Percentiles rank a stretch among this genome's conserved stretches.
Conservation (phyloP, 2,329 filamentous ascomycete species). For the Apiospora sp. region DNA sequence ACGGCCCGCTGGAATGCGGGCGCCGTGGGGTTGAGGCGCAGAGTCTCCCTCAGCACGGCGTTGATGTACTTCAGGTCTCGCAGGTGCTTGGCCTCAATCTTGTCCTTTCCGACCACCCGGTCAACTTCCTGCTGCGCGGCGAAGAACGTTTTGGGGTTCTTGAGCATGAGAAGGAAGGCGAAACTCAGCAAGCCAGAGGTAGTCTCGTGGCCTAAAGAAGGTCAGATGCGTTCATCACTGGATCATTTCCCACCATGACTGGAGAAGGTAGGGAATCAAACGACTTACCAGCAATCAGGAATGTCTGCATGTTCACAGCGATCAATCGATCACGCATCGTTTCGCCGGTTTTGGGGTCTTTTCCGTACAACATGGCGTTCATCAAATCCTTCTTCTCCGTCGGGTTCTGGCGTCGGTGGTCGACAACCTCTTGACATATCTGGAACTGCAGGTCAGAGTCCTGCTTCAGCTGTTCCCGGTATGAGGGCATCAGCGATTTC, state of each 20-base stretch:
- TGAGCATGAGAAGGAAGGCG: conserved; percentile 69
- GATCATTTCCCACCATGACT: not conserved
- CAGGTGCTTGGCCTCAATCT: conserved; percentile 68
- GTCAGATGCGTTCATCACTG: conserved; percentile 19
- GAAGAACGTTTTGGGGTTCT: conserved; percentile 64
- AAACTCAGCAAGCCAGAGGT: conserved; percentile 73
- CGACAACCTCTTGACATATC: conserved; percentile 53
- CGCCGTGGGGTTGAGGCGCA: conserved; percentile 59
- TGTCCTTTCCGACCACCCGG: conserved; percentile 64
- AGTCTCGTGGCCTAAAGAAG: conserved; percentile 77
- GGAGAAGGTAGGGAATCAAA: not conserved
- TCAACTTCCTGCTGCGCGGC: conserved; percentile 75
- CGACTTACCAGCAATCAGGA: conserved; percentile 54
- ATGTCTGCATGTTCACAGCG: conserved; percentile 61
- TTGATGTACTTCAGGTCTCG: conserved; percentile 71
- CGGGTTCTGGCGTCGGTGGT: conserved; percentile 52
- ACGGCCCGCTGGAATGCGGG: conserved; percentile 48
- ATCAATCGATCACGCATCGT: conserved; percentile 55
- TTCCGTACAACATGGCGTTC: conserved; percentile 59
- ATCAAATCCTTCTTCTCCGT: conserved; percentile 58
- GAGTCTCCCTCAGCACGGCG: conserved; percentile 63
- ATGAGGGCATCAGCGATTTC: conserved; percentile 31
- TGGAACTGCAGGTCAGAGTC: conserved; percentile 51
- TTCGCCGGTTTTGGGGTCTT: conserved; percentile 59
- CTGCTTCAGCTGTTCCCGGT: conserved; percentile 36